These are phyloP conservation scores for Oryza punctata DNA, from an alignment of 176 grass and related monocot species.

Conservation along the genomic window DNA sequence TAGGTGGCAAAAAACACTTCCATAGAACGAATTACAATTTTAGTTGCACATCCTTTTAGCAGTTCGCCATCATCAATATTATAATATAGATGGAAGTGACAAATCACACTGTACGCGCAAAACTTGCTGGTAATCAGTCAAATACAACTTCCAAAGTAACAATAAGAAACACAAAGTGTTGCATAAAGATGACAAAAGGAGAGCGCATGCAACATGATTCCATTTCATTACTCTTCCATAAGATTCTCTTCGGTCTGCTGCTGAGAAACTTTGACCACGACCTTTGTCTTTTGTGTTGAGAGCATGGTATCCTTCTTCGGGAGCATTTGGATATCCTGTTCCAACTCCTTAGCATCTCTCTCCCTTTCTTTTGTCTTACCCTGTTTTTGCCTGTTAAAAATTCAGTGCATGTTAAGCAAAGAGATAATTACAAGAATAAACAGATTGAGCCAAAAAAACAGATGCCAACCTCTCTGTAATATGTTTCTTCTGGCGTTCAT, in stretches of 20 bases:
- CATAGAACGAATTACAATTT: no score
- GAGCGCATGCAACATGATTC: not conserved
- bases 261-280: conserved; percentile 56
- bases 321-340: conserved; percentile 61
- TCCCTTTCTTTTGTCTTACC: conserved; percentile 44
- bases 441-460: not conserved
- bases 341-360: conserved; percentile 60
- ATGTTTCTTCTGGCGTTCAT: conserved; percentile 58
- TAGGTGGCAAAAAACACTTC: no score
- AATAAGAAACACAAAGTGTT: not conserved
- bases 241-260: conserved; percentile 42
- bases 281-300: conserved; percentile 43
- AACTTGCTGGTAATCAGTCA: not conserved
- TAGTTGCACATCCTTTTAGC: not conserved
- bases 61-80: not conserved
- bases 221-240: conserved; percentile 69
- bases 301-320: conserved; percentile 31
- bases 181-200: not conserved
- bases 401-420: not conserved
- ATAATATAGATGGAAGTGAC: no score
- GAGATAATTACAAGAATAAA: not conserved
- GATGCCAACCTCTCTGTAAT: conserved; percentile 53
- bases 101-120: not conserved
- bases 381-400: conserved; percentile 49
- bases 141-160: not conserved